phyloP scores from a whole-genome alignment of 2,329 filamentous ascomycete species.

The Lachnellula subtilissima region DNA sequence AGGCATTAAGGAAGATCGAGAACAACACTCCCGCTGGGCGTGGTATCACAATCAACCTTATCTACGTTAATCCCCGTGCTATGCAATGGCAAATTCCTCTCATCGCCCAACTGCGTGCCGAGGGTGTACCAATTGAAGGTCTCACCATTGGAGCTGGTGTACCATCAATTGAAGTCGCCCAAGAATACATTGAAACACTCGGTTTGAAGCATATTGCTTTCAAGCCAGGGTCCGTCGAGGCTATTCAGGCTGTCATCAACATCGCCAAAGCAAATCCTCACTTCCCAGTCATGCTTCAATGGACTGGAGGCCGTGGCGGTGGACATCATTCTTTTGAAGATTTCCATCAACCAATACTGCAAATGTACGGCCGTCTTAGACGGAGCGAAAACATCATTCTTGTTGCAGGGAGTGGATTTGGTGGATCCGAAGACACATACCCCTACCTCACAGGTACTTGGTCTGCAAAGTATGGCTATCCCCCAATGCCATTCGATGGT shows the following conservation, averaged over 20 bases:
- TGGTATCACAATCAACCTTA: conserved; percentile 84
- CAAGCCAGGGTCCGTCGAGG: conserved; percentile 86
- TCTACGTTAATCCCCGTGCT: conserved; percentile 83
- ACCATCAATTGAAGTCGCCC: conserved; percentile 85
- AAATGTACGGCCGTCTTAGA: conserved; percentile 86
- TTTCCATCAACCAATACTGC: conserved; percentile 86
- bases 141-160: conserved; percentile 91
- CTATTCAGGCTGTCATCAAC: conserved; percentile 85
- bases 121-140: conserved; percentile 87
- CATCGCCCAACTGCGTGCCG: conserved; percentile 70
- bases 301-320: conserved; percentile 90
- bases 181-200: conserved; percentile 89
- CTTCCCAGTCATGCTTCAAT: conserved; percentile 90
- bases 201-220: conserved; percentile 91
- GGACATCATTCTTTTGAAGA: conserved; percentile 94
- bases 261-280: conserved; percentile 90
- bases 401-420: conserved; percentile 87
- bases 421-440: conserved; percentile 83
- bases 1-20: conserved; percentile 79
- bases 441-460: conserved; percentile 86
- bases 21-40: conserved; percentile 76
- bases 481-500: conserved; percentile 91
- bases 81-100: conserved; percentile 93
- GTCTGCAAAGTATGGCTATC: conserved; percentile 82
- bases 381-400: conserved; percentile 82